phyloP scores from a whole-genome alignment of 1,139 yeast genomes.

The Zhuliangozyma blackwelliae region DNA sequence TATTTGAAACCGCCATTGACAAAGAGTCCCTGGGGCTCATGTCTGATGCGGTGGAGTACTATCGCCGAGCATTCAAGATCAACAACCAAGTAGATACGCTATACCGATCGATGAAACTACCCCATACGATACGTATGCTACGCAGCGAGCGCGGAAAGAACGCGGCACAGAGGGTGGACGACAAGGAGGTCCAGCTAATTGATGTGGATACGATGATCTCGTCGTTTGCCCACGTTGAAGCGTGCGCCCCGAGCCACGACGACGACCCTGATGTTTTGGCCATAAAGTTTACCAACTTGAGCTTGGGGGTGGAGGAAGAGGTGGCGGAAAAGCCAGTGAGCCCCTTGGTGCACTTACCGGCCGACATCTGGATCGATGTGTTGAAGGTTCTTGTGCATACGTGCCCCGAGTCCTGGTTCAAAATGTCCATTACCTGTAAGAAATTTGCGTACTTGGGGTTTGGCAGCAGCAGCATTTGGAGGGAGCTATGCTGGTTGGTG shows the following conservation, averaged over 20 bases:
- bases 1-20: constrained; percentile 68
- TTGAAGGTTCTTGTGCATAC: constrained; percentile 46
- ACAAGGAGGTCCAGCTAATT: constrained; percentile 30
- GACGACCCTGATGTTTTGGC: constrained; percentile 15
- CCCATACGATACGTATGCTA: constrained; percentile 21
- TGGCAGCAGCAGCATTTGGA: constrained; percentile 52
- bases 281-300: constrained; percentile 23
- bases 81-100: constrained; percentile 66
- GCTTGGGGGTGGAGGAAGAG: constrained; percentile 28
- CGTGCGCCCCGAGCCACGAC: constrained; percentile 19
- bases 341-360: constrained; percentile 54
- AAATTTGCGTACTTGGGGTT: constrained; percentile 62
- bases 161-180: constrained; percentile 25
- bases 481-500: constrained; percentile 48
- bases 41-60: constrained; percentile 73
- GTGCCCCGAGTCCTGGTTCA: constrained; percentile 66
- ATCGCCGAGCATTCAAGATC: constrained; percentile 66
- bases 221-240: constrained; percentile 28
- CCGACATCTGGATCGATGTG: constrained; percentile 58
- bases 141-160: constrained; percentile 29
- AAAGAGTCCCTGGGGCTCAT: constrained; percentile 71
- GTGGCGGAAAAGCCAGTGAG: constrained; percentile 42
- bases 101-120: constrained; percentile 52
- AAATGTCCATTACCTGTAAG: constrained; percentile 58
- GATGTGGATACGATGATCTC: constrained; percentile 31